phyloP scores from a whole-genome alignment of 2,329 filamentous ascomycete genomes.

The Biscogniauxia marginata region DNA sequence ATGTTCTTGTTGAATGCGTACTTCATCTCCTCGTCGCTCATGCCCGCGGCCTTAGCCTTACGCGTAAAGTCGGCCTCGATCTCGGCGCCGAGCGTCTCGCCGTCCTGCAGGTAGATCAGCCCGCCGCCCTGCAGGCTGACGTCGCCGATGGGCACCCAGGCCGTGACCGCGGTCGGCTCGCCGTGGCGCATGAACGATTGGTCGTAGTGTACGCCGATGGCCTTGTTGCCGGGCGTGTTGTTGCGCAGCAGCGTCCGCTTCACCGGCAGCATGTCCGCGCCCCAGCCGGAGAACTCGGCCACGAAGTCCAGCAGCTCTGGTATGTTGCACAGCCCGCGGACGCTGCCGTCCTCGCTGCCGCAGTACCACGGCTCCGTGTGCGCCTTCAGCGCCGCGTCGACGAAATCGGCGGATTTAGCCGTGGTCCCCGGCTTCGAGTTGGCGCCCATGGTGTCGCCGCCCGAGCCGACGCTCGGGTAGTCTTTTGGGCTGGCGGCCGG shows the following conservation, averaged over 20 bases:
- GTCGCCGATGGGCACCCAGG: constrained; percentile 40
- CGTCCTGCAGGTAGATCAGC: constrained; percentile 41
- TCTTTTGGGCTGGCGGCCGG: no score
- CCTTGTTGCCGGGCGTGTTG: constrained; percentile 1
- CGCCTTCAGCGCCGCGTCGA: no score
- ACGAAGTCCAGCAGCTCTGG: no score
- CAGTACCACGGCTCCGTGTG: no score
- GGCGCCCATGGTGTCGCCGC: no score
- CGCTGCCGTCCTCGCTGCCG: no score
- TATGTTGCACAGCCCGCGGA: no score
- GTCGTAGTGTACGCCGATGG: constrained; percentile 4
- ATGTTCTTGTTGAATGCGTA: constrained; percentile 33
- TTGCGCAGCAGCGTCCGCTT: constrained; percentile 1
- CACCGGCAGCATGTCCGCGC: no score
- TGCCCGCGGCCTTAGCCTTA: constrained; percentile 14
- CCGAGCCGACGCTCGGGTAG: no score
- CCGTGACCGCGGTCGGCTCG: constrained; percentile 21
- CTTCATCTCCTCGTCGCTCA: constrained; percentile 33
- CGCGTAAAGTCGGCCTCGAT: constrained; percentile 39
- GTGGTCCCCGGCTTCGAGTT: no score
- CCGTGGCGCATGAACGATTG: constrained; percentile 6
- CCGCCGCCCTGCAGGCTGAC: constrained; percentile 36
- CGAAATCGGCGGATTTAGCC: no score
- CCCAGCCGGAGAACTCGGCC: no score
- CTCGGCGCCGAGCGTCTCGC: constrained; percentile 32